Conservation (phyloP, 2,329 filamentous ascomycete species). For the Penicillium sp. region DNA sequence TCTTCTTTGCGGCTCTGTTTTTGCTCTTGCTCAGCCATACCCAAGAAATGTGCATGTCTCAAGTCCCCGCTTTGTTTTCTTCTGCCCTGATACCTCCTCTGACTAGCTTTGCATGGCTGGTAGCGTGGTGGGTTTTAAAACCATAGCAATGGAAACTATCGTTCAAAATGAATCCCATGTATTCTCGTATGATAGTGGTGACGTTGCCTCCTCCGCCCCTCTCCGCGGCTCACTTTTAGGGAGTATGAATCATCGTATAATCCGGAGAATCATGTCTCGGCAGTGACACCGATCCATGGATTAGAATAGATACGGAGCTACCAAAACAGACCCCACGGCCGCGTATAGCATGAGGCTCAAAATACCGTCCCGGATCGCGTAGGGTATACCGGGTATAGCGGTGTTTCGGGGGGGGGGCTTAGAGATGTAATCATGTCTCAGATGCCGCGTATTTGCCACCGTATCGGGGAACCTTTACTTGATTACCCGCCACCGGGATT, state of each 20-base stretch:
- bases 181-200: neutral
- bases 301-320: neutral
- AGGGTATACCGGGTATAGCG: neutral
- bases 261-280: neutral
- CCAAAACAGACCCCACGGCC: neutral
- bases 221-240: neutral
- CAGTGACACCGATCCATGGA: too few relatives aligned
- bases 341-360: neutral
- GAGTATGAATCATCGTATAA: neutral
- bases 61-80: conserved; percentile 13
- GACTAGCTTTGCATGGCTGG: conserved; percentile 14
- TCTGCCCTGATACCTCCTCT: conserved; percentile 8
- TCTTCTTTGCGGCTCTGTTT: conserved; percentile 11
- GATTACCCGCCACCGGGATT: neutral
- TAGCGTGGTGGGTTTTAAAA: conserved; percentile 5
- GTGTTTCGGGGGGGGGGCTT: neutral
- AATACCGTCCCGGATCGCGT: neutral
- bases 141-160: conserved; percentile 9
- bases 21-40: conserved; percentile 17
- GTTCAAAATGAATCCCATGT: neutral
- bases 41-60: conserved; percentile 21
- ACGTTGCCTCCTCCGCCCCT: neutral
- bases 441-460: neutral
- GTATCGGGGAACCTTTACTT: neutral
- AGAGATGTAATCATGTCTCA: neutral